Base-by-base conservation (phyloP, 2,329 filamentous ascomycete genomes). In the Leptographium wingfieldii region DNA sequence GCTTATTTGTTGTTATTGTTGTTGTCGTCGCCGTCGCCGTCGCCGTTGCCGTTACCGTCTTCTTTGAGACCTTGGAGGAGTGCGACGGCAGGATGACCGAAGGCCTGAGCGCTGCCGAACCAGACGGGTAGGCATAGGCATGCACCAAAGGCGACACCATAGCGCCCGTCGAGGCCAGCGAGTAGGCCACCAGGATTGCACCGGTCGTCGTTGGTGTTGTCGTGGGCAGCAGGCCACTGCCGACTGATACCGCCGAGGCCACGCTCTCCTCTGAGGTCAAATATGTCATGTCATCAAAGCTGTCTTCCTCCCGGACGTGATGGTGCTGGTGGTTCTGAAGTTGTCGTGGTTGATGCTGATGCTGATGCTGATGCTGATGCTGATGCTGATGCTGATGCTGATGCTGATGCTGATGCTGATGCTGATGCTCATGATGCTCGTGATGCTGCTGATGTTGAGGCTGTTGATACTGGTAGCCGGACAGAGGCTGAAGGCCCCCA, bases 321-420 rank as follows among this genome's bases (percentile, higher is more conserved):
- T 19, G 57, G 19, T 33, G 51, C 10, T 48, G 38, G 3, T 38
- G 49, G 38, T 27, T 52, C 3, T 46, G 25, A 3, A 25, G 38
- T 3, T 49, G 57, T 6, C 27, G 40, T 1, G 51, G 35, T 1
- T n/a, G 49, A 3, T 55, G 56, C 55, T 55, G 40, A 54, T 56
- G 58, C 29, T 43, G 56, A 4, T 33, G 43, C 40, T n/a, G 31
- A 2, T 49, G 55, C 14, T 40, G 49, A 6, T 19, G 62, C 33
- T 27, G 65, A 54, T 38, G 65, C 12, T 33, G 22, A 11, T 60
- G 55, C 49, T 3, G 29, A 31, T 55, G 59, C 5, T 46, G 56
- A 3, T 56, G 48, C 10, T 53, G 40, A 54, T 27, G 51, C 14
- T 19, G 57, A 3, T 33, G 51, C 10, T 48, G 38, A 9, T 38